These are phyloP conservation scores for Neurospora pannonica DNA, from an alignment of 495 filamentous ascomycete species.

Conservation along the genomic window DNA sequence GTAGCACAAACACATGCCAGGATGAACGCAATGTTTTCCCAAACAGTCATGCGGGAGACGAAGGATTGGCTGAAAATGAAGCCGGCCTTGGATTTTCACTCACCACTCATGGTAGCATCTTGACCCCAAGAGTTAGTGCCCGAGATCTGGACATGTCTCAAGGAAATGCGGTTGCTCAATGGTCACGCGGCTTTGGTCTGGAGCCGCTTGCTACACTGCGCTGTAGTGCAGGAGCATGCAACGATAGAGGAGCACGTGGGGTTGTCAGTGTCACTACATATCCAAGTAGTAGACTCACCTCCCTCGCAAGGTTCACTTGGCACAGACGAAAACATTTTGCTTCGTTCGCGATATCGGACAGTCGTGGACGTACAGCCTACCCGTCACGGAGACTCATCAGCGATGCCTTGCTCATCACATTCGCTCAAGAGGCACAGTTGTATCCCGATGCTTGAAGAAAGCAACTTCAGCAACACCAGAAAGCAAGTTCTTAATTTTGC, in stretches of 20 bases:
- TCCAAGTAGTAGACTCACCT: not conserved
- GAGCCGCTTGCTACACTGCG: not conserved
- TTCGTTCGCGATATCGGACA: not conserved
- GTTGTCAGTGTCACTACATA: not conserved
- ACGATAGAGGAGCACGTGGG: not conserved
- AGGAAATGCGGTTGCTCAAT: not conserved
- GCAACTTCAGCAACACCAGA: not conserved
- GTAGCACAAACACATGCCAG: not conserved
- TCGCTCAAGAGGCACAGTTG: not conserved
- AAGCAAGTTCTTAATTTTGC: not conserved
- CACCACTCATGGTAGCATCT: not conserved
- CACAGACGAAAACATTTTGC: not conserved
- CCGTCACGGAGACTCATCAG: not conserved
- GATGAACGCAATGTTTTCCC: not conserved
- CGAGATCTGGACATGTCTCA: not conserved
- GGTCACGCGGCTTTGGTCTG: not conserved
- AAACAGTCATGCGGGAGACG: not conserved
- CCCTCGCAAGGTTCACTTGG: not conserved
- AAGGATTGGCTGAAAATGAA: not conserved
- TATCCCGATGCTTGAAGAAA: not conserved
- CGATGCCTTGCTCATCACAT: not conserved
- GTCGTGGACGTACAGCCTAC: not conserved
- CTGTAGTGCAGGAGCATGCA: not conserved
- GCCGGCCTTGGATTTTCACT: not conserved
- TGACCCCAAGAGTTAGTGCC: not conserved